phyloP scores from a whole-genome alignment of 1,139 yeast genomes.

The Blastobotrys ciferrii region DNA sequence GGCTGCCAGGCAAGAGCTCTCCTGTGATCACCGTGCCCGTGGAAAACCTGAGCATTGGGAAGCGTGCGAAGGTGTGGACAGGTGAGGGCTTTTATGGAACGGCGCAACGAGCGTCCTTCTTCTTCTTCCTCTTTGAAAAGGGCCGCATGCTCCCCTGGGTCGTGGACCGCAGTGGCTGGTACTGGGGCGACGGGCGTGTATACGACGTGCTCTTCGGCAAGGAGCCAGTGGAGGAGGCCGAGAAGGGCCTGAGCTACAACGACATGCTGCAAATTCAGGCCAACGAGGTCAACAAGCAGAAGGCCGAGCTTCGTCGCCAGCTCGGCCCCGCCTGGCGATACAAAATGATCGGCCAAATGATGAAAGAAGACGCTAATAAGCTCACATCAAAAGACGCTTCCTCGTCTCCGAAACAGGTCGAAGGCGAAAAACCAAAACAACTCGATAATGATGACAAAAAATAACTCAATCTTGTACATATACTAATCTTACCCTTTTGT shows the following conservation, averaged over 20 bases:
- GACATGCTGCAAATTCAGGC: conserved; percentile 37
- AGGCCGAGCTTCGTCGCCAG: conserved; percentile 38
- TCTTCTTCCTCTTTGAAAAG: conserved; percentile 66
- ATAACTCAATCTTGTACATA: background rate
- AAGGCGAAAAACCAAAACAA: conserved; percentile 2
- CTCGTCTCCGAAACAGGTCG: background rate
- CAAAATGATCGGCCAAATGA: conserved; percentile 36
- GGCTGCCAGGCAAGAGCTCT: conserved; percentile 72
- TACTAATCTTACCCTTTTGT: no score
- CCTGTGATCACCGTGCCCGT: conserved; percentile 72
- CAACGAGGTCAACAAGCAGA: conserved; percentile 32
- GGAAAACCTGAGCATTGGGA: conserved; percentile 52
- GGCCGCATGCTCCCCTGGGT: conserved; percentile 63
- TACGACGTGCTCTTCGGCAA: conserved; percentile 78
- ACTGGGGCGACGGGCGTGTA: conserved; percentile 90
- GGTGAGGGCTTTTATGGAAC: conserved; percentile 88
- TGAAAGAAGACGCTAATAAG: conserved; percentile 36
- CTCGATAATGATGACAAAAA: background rate
- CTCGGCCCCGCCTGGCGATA: conserved; percentile 41
- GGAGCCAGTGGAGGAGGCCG: conserved; percentile 72
- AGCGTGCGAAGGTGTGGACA: conserved; percentile 71
- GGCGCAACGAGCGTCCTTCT: conserved; percentile 68
- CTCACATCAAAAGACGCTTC: background rate
- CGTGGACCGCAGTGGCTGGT: conserved; percentile 80
- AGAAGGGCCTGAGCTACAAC: conserved; percentile 71